Percentiles rank a stretch among this genome's conserved stretches.
Conservation (phyloP, 1,284 basidiomycete species). For the Trametes hirsuta region DNA sequence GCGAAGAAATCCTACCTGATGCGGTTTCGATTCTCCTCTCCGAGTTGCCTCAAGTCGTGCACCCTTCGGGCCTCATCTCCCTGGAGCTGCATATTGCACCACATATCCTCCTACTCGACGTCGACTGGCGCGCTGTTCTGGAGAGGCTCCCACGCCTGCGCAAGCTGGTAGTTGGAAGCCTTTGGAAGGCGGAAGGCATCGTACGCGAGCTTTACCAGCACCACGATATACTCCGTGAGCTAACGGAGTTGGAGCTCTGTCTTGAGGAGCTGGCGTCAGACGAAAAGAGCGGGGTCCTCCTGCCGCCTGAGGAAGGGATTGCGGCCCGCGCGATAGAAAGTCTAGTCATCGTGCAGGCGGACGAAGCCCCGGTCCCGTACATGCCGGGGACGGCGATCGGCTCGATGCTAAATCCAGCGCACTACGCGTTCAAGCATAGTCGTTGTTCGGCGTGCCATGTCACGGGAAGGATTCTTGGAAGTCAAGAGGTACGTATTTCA, state of each 20-base stretch:
- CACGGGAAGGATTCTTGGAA: not conserved
- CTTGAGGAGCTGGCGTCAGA: not conserved
- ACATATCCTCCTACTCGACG: constrained; percentile 71
- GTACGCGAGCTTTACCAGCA: not conserved
- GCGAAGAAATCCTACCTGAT: not conserved
- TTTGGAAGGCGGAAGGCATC: constrained; percentile 1
- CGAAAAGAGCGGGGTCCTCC: not conserved
- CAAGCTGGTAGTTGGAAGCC: not conserved
- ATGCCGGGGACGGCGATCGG: not conserved
- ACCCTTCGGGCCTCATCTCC: not conserved
- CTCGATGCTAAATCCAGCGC: not conserved
- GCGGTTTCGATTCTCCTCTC: not conserved
- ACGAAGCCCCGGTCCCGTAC: not conserved
- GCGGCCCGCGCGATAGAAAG: not conserved
- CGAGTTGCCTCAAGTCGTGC: not conserved
- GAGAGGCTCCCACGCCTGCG: constrained; percentile 38
- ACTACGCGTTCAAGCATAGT: constrained; percentile 2
- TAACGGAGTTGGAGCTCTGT: not conserved
- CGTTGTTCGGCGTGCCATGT: constrained; percentile 7
- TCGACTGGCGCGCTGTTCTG: constrained; percentile 69
- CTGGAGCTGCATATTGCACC: constrained; percentile 22
- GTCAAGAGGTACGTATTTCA: not conserved
- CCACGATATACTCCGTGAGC: not conserved
- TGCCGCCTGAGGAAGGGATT: not conserved
- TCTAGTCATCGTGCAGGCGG: not conserved